phyloP scores from a whole-genome alignment of 169 alveolate genomes.

The Sarcocystis neurona region DNA sequence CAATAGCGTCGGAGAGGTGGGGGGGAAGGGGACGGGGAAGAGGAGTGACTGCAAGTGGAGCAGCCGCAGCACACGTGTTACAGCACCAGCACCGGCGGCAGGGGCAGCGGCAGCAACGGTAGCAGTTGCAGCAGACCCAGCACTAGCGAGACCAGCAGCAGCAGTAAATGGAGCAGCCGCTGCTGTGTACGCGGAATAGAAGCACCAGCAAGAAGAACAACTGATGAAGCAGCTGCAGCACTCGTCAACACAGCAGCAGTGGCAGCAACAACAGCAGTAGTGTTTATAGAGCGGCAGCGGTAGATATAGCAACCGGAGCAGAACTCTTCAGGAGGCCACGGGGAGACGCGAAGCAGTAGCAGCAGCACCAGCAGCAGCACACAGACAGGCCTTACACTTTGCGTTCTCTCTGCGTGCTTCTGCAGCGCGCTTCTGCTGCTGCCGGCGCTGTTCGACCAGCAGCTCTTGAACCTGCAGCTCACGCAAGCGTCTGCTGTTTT shows the following conservation, averaged over 20 bases:
- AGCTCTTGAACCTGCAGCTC: background rate
- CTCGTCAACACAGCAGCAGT: too few relatives aligned
- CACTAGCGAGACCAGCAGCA: background rate
- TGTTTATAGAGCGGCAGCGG: too few relatives aligned
- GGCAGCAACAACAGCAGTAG: too few relatives aligned
- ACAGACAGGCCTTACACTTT: too few relatives aligned
- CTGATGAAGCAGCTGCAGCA: background rate
- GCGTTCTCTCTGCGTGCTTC: too few relatives aligned
- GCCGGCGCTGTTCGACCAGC: background rate
- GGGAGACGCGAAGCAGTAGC: too few relatives aligned
- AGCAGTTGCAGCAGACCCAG: constrained; percentile 9
- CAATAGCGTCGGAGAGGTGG: background rate
- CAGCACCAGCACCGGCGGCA: constrained; percentile 26
- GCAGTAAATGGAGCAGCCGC: background rate
- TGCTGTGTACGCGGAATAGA: background rate
- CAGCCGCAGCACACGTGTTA: too few relatives aligned
- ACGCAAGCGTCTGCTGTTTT: too few relatives aligned
- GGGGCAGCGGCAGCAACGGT: constrained; percentile 33
- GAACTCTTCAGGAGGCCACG: too few relatives aligned
- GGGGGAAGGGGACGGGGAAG: background rate
- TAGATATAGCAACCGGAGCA: too few relatives aligned
- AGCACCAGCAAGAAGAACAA: background rate
- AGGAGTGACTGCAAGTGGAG: background rate
- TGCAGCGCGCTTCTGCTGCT: background rate
- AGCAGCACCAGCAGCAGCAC: too few relatives aligned